Evolutionary conservation across 2,329 filamentous ascomycete genomes (phyloP).

Genomic region (Pseudogymnoascus sp.): DNA sequence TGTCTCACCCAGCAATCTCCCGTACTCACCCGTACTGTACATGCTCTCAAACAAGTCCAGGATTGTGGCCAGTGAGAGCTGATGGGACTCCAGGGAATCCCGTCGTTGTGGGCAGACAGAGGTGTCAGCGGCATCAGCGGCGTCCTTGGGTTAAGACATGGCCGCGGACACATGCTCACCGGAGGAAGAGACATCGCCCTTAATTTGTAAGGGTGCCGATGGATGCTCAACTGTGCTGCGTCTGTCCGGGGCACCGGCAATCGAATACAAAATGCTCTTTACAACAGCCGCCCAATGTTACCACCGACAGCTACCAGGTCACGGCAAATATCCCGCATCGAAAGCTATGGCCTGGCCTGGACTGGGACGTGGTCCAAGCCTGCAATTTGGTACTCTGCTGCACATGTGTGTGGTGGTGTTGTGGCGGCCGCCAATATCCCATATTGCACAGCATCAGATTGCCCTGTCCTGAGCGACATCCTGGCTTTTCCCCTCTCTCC

Average conservation of each 20-base stretch:
- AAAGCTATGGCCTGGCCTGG: background rate
- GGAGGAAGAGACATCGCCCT: background rate
- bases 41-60: background rate
- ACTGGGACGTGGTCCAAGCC: background rate
- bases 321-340: slow-evolving; percentile 4
- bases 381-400: background rate
- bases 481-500: background rate
- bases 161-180: background rate
- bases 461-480: background rate
- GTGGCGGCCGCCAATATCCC: background rate
- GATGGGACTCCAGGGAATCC: background rate
- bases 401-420: background rate
- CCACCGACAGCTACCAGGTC: slow-evolving; percentile 1
- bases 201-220: background rate
- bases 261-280: too few relatives aligned
- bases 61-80: background rate
- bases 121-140: slow-evolving; percentile 3
- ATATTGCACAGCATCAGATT: slow-evolving; percentile 8
- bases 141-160: background rate
- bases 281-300: background rate
- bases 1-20: slow-evolving; percentile 3
- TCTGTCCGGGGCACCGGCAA: too few relatives aligned
- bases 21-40: background rate
- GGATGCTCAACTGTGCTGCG: too few relatives aligned
- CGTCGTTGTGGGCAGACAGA: background rate